Conservation (phyloP, 2,329 filamentous ascomycete genomes). For the Diplodia corticola region DNA sequence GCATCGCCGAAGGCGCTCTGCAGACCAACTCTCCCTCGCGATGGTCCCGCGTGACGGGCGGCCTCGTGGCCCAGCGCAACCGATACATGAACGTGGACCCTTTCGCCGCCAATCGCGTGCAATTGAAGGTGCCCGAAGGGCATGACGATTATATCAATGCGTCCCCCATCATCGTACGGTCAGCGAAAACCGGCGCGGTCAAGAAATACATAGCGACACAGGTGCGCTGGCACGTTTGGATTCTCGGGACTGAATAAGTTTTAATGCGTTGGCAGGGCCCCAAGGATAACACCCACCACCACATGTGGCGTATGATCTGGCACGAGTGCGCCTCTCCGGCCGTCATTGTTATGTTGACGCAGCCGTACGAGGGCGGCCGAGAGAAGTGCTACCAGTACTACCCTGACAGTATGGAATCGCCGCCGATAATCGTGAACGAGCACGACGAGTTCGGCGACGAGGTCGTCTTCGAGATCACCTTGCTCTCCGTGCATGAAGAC, state of each 20-base stretch:
- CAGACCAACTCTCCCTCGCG: slow-evolving; percentile 44
- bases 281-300: slow-evolving; percentile 70
- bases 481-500: slow-evolving; percentile 58
- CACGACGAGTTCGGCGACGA: slow-evolving; percentile 64
- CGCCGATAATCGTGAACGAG: slow-evolving; percentile 58
- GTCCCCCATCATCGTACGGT: slow-evolving; percentile 47
- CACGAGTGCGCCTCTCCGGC: slow-evolving; percentile 70
- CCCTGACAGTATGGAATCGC: slow-evolving; percentile 50
- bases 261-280: slow-evolving; percentile 60
- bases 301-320: slow-evolving; percentile 95
- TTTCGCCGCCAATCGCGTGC: slow-evolving; percentile 83
- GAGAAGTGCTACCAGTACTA: slow-evolving; percentile 93
- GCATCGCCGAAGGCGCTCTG: slow-evolving; percentile 47
- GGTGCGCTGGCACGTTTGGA: slow-evolving; percentile 36
- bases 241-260: not conserved
- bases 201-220: slow-evolving; percentile 86
- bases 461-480: slow-evolving; percentile 67
- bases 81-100: slow-evolving; percentile 89
- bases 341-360: slow-evolving; percentile 93
- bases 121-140: slow-evolving; percentile 72
- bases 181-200: slow-evolving; percentile 42
- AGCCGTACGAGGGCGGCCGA: slow-evolving; percentile 72
- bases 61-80: slow-evolving; percentile 65
- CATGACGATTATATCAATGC: slow-evolving; percentile 57
- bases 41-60: slow-evolving; percentile 60